These are phyloP conservation scores for Triticum turgidum DNA, from an alignment of 176 grass and related monocot genomes.

Conservation along the genomic window DNA sequence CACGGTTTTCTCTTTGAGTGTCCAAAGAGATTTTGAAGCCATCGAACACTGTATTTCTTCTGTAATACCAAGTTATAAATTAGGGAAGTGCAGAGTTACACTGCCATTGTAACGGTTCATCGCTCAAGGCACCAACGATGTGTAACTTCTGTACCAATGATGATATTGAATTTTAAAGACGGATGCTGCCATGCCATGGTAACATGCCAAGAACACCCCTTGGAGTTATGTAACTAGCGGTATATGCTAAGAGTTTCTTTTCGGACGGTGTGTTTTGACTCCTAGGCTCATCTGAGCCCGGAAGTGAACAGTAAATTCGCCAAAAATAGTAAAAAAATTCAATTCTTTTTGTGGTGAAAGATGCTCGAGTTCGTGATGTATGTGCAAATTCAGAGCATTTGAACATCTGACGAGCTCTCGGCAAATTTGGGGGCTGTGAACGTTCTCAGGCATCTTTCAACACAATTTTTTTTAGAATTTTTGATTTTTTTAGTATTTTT, in stretches of 20 bases:
- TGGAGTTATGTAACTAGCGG: neutral
- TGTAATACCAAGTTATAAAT: constrained; percentile 33
- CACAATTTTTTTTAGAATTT: no score
- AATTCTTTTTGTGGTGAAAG: no score
- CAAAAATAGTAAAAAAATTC: no score
- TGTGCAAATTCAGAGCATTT: no score
- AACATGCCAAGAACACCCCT: neutral
- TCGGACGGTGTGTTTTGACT: no score
- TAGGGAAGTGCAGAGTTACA: neutral
- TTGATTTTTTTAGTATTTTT: no score
- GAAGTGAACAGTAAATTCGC: no score
- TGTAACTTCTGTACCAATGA: constrained; percentile 4
- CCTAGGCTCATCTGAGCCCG: no score
- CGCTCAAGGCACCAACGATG: constrained; percentile 15
- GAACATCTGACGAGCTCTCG: no score
- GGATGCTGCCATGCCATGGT: neutral
- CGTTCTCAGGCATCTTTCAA: no score
- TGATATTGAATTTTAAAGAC: constrained; percentile 3
- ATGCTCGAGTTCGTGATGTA: no score
- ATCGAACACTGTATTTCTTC: constrained; percentile 3
- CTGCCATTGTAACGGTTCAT: neutral
- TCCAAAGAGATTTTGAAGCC: constrained; percentile 46
- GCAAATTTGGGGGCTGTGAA: no score
- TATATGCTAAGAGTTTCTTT: neutral
- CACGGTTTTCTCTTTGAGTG: constrained; percentile 21